These are phyloP conservation scores for Microsporum audouinii DNA, from an alignment of 2,329 filamentous ascomycete species.

Conservation along the genomic window DNA sequence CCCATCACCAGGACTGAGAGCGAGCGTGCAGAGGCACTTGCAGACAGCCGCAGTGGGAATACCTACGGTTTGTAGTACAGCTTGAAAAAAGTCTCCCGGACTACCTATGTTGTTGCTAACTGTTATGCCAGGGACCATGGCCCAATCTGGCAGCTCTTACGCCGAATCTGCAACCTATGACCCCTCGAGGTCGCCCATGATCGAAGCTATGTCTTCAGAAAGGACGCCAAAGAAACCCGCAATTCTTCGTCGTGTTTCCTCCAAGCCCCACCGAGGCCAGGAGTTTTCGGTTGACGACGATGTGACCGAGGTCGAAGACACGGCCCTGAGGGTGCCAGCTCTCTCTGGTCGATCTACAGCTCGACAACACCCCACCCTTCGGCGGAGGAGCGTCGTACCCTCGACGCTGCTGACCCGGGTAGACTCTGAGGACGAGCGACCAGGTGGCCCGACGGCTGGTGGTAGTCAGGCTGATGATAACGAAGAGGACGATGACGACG, in stretches of 20 bases:
- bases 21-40: not conserved
- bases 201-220: conserved; percentile 25
- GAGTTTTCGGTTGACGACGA: conserved; percentile 90
- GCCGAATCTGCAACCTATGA: conserved; percentile 12
- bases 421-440: conserved; percentile 29
- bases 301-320: conserved; percentile 63
- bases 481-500: not conserved
- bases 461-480: not conserved
- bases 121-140: not conserved
- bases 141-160: not conserved
- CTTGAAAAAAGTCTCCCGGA: not conserved
- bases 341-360: conserved; percentile 27
- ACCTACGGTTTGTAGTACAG: conserved; percentile 5
- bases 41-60: not conserved
- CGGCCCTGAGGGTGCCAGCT: conserved; percentile 13
- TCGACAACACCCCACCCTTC: conserved; percentile 30
- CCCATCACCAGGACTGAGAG: conserved; percentile 4
- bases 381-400: conserved; percentile 27
- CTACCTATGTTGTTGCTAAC: not conserved
- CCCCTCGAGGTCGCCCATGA: conserved; percentile 35
- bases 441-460: conserved; percentile 24
- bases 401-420: conserved; percentile 24
- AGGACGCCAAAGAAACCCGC: conserved; percentile 56
- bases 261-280: conserved; percentile 68
- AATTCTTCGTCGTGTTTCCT: conserved; percentile 62